Percentiles rank a stretch among this genome's conserved stretches.
These are phyloP conservation scores for Achlya hypogyna DNA, from an alignment of 352 stramenopile species.

Conservation along the genomic window DNA sequence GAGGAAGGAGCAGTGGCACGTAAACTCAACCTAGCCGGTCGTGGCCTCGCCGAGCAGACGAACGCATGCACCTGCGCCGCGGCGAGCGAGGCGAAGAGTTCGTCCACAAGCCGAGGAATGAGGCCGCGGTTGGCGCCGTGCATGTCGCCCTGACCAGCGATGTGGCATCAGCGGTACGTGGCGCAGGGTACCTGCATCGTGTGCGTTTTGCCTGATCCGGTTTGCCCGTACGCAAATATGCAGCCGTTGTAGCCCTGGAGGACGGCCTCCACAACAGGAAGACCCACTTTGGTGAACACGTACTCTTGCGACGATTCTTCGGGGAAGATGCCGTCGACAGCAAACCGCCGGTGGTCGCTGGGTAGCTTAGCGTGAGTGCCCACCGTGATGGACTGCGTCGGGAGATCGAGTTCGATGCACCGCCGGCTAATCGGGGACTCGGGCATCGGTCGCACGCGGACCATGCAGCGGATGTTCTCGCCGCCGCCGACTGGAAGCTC, in stretches of 20 bases:
- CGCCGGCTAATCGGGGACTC: not conserved
- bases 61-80: slow-evolving; percentile 42
- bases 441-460: slow-evolving; percentile 46
- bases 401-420: slow-evolving; percentile 22
- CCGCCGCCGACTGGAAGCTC: not conserved
- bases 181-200: slow-evolving; percentile 80
- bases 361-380: slow-evolving; percentile 50
- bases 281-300: slow-evolving; percentile 67
- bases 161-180: slow-evolving; percentile 1
- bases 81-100: slow-evolving; percentile 64
- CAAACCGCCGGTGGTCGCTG: slow-evolving; percentile 62
- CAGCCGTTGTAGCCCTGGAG: slow-evolving; percentile 83
- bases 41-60: not conserved
- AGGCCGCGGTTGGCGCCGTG: slow-evolving; percentile 35
- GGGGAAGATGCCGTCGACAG: slow-evolving; percentile 73
- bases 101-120: slow-evolving; percentile 75
- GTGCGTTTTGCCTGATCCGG: slow-evolving; percentile 82
- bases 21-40: slow-evolving; percentile 8
- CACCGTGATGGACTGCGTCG: slow-evolving; percentile 46
- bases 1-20: slow-evolving; percentile 73
- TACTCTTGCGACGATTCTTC: slow-evolving; percentile 63
- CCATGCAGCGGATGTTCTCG: slow-evolving; percentile 63
- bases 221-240: slow-evolving; percentile 87
- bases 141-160: slow-evolving; percentile 12
- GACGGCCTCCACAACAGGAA: slow-evolving; percentile 69